Base-by-base conservation (phyloP, 352 stramenopile species). In the Detonula confervacea region DNA sequence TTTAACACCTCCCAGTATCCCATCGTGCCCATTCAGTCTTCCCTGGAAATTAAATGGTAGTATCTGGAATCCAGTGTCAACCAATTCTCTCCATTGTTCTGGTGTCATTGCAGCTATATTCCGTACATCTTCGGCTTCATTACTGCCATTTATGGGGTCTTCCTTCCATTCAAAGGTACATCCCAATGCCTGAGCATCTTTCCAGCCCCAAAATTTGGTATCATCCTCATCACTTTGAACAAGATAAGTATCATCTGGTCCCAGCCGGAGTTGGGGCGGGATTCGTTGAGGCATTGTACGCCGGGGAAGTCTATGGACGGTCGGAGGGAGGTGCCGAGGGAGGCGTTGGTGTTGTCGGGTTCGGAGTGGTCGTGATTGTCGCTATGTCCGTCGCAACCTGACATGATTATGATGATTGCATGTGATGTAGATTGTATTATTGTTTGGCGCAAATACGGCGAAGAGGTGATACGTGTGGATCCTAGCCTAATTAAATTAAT, bases 241-340 rank as follows among this genome's bases (percentile, higher is more conserved):
- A 27, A 93, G 56, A 75, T 93, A 93, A 16, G 69, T 80, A 83
- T 92, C 88, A 30, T 86, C 18, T 8, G 88, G 88, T 46, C 88
- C 88, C 1, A 93, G 72, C 8, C 81, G 16, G 77, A 62, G 51
- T 81, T 79, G 0, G 57, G 54, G 20, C 71, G 33, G 42, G 87
- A 82, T 86, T 92, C 88, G 60, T 93, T 93, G n/a, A 92, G 73
- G 47, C 88, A 93, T 14, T 20, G 78, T 1, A 92, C 84, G 22
- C 35, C 56, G 6, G 54, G 18, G 35, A 89, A 77, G 56, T 93
- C 85, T 33, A 93, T 86, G 56, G 81, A 83, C n/a, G 78, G 79
- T 18, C 80, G 81, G 11, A 93, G 71, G 24, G 71, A 87, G 8
- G 85, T 69, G 0, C 84, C 88, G 14, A 90, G 61, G 37, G 84